A percentile compares a stretch with the other conserved stretches of the same genome.
phyloP scores from a whole-genome alignment of 208 protist species.

The Acanthamoeba sp. region DNA sequence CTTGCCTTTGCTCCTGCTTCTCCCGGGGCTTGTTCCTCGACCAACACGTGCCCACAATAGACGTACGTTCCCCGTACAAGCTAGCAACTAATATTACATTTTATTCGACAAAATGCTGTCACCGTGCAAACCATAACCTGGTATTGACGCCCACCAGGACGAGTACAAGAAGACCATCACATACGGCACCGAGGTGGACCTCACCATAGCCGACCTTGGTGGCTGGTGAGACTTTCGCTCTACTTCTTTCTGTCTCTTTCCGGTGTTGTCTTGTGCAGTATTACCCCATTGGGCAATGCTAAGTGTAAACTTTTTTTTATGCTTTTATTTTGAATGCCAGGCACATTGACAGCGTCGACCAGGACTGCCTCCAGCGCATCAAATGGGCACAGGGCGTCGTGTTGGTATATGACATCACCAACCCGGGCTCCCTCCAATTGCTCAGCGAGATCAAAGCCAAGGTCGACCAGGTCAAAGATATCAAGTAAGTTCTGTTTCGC shows the following conservation, averaged over 20 bases:
- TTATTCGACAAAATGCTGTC: no score
- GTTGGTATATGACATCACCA: slow-evolving; percentile 16
- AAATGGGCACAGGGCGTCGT: slow-evolving; percentile 36
- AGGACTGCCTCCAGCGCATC: slow-evolving; percentile 24
- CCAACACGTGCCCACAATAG: slow-evolving; percentile 1
- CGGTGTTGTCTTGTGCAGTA: not conserved
- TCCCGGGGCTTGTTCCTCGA: slow-evolving; percentile 30
- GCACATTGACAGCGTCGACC: not conserved
- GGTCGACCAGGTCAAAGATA: slow-evolving; percentile 23
- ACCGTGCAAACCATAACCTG: no score
- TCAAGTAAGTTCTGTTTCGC: not conserved
- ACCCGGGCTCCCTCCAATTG: not conserved
- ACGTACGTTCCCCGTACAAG: not conserved
- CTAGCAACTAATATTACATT: no score
- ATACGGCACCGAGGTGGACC: slow-evolving; percentile 20
- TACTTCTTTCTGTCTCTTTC: not conserved
- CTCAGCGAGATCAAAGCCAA: not conserved
- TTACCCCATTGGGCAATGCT: not conserved
- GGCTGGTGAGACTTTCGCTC: not conserved
- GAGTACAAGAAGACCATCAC: slow-evolving; percentile 52
- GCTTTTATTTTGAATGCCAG: not conserved
- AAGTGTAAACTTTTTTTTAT: not conserved
- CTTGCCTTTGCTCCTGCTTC: slow-evolving; percentile 60
- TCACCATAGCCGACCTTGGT: slow-evolving; percentile 34
- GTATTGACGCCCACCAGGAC: not conserved